Conservation (phyloP, 805 yeast species). For the Wickerhamiella australiensis region DNA sequence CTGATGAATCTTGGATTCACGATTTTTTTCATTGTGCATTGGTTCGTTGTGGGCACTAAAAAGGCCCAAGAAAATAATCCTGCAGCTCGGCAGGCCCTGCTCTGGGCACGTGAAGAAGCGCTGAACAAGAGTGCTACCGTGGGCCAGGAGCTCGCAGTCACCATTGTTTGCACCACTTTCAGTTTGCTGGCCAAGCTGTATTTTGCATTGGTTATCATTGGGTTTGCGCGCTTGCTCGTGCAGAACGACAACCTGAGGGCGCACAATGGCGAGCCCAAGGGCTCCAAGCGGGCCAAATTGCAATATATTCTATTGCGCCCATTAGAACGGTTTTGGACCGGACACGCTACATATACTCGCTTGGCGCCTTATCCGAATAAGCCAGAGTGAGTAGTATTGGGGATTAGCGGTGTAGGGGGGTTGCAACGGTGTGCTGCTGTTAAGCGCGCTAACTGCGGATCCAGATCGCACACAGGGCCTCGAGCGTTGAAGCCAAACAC, state of each 20-base stretch:
- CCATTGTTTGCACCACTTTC: slow-evolving; percentile 38
- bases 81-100: slow-evolving; percentile 12
- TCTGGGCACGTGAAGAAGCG: slow-evolving; percentile 1
- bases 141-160: slow-evolving; percentile 32
- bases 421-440: too few relatives aligned
- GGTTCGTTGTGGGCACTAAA: slow-evolving; percentile 41
- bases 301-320: slow-evolving; percentile 25
- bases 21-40: slow-evolving; percentile 55
- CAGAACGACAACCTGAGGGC: slow-evolving; percentile 31
- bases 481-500: too few relatives aligned
- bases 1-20: slow-evolving; percentile 56
- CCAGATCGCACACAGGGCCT: too few relatives aligned
- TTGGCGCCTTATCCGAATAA: slow-evolving; percentile 1
- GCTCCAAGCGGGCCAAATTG: slow-evolving; percentile 24
- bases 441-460: too few relatives aligned
- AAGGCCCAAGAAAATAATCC: slow-evolving; percentile 20
- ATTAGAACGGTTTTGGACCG: slow-evolving; percentile 29
- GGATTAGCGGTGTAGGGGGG: too few relatives aligned
- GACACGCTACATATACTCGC: slow-evolving; percentile 16
- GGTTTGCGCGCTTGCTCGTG: slow-evolving; percentile 45
- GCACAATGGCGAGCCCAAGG: slow-evolving; percentile 27
- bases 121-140: slow-evolving; percentile 22
- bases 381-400: neutral
- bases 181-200: slow-evolving; percentile 40
- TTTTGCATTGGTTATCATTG: slow-evolving; percentile 42